phyloP scores from a whole-genome alignment of 2,329 filamentous ascomycete species.

The Colletotrichum gloeosporioides region DNA sequence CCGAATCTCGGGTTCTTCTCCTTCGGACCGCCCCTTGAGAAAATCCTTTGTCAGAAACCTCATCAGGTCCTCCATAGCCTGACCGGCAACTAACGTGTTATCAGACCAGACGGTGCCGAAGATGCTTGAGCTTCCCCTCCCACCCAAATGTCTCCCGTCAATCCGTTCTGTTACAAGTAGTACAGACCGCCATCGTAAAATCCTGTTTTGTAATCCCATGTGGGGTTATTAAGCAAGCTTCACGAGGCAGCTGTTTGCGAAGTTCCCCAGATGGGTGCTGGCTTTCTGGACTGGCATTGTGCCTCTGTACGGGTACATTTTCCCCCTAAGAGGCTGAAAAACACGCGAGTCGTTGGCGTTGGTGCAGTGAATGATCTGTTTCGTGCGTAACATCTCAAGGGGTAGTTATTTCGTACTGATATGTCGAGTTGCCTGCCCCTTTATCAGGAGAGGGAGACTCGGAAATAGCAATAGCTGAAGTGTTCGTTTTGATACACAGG shows the following conservation, averaged over 20 bases:
- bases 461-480: too few relatives aligned
- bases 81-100: not conserved
- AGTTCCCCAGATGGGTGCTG: rapidly evolving
- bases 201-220: not conserved
- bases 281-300: not conserved
- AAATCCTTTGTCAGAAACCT: not conserved
- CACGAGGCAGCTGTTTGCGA: not conserved
- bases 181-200: not conserved
- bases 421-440: rapidly evolving
- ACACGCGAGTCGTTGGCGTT: not conserved
- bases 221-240: not conserved
- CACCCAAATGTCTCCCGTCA: not conserved
- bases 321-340: not conserved
- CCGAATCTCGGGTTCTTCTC: not conserved
- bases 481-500: too few relatives aligned
- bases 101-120: not conserved
- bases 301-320: not conserved
- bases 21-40: not conserved
- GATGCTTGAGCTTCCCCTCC: not conserved
- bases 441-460: too few relatives aligned
- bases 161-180: not conserved
- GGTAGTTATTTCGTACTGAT: not conserved
- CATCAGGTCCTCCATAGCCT: not conserved
- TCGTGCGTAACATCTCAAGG: not conserved
- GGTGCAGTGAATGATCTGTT: not conserved